These are phyloP conservation scores for Wickerhamiella sorbophila DNA, from an alignment of 805 yeast genomes.

Conservation along the genomic window DNA sequence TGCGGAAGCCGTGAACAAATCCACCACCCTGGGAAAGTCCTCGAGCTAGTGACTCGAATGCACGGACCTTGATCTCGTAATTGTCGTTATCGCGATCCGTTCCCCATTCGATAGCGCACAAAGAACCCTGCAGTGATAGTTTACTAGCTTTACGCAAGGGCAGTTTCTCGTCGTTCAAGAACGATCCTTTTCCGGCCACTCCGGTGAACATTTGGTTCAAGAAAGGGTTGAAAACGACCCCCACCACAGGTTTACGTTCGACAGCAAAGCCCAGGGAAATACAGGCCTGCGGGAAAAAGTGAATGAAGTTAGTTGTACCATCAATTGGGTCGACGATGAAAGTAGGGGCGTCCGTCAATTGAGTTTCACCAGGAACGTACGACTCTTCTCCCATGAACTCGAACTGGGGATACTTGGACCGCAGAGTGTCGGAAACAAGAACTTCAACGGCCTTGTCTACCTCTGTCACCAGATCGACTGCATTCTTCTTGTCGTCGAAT, in stretches of 20 bases:
- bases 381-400: constrained; percentile 51
- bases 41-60: constrained; percentile 33
- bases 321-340: constrained; percentile 54
- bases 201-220: constrained; percentile 39
- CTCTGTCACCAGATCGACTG: constrained; percentile 49
- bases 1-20: constrained; percentile 46
- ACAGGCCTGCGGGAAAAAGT: constrained; percentile 47
- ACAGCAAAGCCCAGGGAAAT: constrained; percentile 45
- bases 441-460: constrained; percentile 44
- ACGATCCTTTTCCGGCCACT: constrained; percentile 42
- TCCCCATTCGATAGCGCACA: constrained; percentile 49
- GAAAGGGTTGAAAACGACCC: constrained; percentile 53
- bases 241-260: constrained; percentile 37
- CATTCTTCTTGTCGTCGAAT: constrained; percentile 43
- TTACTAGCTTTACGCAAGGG: constrained; percentile 26
- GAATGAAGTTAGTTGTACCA: constrained; percentile 53
- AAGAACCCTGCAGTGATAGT: constrained; percentile 36
- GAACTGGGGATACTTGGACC: constrained; percentile 32
- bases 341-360: constrained; percentile 38
- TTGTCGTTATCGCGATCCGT: constrained; percentile 40
- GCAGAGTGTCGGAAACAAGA: constrained; percentile 25
- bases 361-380: constrained; percentile 35
- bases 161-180: constrained; percentile 32
- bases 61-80: constrained; percentile 35
- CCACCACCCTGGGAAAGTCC: constrained; percentile 36